A percentile compares a stretch with the other conserved stretches of the same genome.
Evolutionary conservation across 345 rosid genomes (phyloP).

Genomic region (Eucalyptus pauciflora): DNA sequence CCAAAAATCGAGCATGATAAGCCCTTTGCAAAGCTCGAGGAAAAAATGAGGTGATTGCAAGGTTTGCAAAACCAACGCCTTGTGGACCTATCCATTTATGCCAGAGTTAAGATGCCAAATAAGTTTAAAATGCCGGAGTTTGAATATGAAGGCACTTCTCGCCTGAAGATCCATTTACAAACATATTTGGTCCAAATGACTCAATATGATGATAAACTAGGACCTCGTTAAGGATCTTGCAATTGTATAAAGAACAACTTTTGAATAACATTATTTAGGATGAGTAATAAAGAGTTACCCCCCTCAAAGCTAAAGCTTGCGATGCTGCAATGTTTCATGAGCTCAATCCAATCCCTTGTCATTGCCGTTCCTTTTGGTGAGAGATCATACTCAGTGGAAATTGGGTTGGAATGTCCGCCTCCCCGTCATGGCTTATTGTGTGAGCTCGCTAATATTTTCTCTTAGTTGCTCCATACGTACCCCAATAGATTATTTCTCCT

Average conservation of each 20-base stretch:
- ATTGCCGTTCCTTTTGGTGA: conserved; percentile 68
- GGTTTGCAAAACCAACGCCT: too few relatives aligned
- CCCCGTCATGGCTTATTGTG: conserved; percentile 67
- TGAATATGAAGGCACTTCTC: too few relatives aligned
- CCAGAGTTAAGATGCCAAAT: too few relatives aligned
- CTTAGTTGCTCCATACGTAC: too few relatives aligned
- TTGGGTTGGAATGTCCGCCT: conserved; percentile 76
- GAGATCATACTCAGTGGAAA: conserved; percentile 63
- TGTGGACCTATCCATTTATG: too few relatives aligned
- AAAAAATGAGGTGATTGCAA: too few relatives aligned
- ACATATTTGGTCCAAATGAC: too few relatives aligned
- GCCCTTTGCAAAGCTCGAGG: too few relatives aligned
- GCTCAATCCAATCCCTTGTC: conserved; percentile 62
- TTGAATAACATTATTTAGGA: not conserved
- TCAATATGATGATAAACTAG: not conserved
- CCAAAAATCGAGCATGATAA: too few relatives aligned
- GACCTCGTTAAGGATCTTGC: not conserved
- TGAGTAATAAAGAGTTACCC: conserved; percentile 45
- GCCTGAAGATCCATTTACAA: too few relatives aligned
- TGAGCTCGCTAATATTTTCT: conserved; percentile 5
- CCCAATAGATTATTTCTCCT: not conserved
- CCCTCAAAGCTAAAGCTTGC: conserved; percentile 86
- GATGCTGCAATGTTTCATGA: conserved; percentile 59
- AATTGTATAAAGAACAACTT: not conserved
- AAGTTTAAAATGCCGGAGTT: too few relatives aligned